These are phyloP conservation scores for Diversispora eburnea DNA, from an alignment of 192 early-diverging fungal species.

Conservation along the genomic window DNA sequence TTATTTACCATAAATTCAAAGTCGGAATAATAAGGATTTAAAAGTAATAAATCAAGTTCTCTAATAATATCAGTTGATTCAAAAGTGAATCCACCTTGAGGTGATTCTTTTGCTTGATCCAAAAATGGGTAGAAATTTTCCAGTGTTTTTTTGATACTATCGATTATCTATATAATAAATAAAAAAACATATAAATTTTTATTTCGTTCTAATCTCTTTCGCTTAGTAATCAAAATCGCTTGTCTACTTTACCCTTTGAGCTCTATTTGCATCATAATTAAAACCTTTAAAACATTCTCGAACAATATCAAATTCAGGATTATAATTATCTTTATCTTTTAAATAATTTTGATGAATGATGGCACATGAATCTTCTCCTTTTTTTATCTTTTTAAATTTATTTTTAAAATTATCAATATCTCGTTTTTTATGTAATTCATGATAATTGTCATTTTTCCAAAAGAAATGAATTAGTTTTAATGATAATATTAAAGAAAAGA, in stretches of 20 bases:
- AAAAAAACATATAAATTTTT: neutral
- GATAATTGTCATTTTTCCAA: neutral
- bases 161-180: neutral
- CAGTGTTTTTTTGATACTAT: neutral
- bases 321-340: neutral
- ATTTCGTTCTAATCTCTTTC: neutral
- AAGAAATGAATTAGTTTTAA: neutral
- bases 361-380: neutral
- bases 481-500: neutral
- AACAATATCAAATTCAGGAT: neutral
- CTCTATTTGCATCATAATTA: neutral
- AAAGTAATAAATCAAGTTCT: neutral
- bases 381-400: neutral
- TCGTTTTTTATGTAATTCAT: neutral
- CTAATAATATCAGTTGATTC: neutral
- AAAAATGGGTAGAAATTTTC: slow-evolving; percentile 1
- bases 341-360: neutral
- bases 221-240: neutral
- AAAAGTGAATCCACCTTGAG: neutral
- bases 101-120: neutral
- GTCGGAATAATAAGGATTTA: neutral
- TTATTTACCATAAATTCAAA: neutral
- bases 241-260: neutral
- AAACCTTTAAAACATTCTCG: neutral
- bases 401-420: neutral